phyloP scores from a whole-genome alignment of 2,329 filamentous ascomycete genomes.

The Albophoma yamanashiensis region DNA sequence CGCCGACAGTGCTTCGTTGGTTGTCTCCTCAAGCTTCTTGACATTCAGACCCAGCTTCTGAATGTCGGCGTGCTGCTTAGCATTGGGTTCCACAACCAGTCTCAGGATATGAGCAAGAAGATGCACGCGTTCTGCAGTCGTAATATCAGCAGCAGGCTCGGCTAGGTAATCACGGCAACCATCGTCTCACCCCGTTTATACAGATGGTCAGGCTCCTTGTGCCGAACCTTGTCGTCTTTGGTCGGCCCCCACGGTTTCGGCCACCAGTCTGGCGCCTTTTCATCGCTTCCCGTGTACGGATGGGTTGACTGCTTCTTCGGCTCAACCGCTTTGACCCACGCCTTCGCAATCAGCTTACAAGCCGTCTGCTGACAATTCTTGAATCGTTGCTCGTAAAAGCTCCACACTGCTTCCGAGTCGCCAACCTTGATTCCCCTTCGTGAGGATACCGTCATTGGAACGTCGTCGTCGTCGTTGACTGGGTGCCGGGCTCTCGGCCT shows the following conservation, averaged over 20 bases:
- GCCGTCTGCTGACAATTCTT: conserved; percentile 59
- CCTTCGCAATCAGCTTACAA: conserved; percentile 63
- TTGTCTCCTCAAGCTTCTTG: conserved; percentile 46
- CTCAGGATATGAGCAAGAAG: conserved; percentile 50
- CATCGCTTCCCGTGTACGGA: conserved; percentile 57
- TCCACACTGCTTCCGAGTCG: conserved; percentile 42
- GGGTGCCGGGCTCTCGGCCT: conserved; percentile 23
- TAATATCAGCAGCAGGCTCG: not conserved
- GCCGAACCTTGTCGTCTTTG: conserved; percentile 45
- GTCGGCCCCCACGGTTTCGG: conserved; percentile 42
- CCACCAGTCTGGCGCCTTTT: conserved; percentile 58
- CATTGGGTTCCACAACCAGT: conserved; percentile 40
- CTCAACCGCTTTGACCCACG: conserved; percentile 65
- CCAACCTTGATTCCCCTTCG: conserved; percentile 40
- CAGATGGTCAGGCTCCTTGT: conserved; percentile 66
- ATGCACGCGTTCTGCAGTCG: conserved; percentile 41
- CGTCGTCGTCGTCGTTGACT: conserved; percentile 28
- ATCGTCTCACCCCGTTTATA: conserved; percentile 48
- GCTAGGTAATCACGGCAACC: not conserved
- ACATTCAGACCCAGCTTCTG: conserved; percentile 42
- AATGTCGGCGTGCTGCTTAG: conserved; percentile 39
- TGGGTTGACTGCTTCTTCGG: conserved; percentile 69
- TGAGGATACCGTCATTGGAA: conserved; percentile 25
- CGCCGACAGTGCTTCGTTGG: conserved; percentile 43
- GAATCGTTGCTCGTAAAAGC: conserved; percentile 51